These are phyloP conservation scores for Osmanthus fragrans DNA, from an alignment of 257 asterid genomes.

Conservation along the genomic window DNA sequence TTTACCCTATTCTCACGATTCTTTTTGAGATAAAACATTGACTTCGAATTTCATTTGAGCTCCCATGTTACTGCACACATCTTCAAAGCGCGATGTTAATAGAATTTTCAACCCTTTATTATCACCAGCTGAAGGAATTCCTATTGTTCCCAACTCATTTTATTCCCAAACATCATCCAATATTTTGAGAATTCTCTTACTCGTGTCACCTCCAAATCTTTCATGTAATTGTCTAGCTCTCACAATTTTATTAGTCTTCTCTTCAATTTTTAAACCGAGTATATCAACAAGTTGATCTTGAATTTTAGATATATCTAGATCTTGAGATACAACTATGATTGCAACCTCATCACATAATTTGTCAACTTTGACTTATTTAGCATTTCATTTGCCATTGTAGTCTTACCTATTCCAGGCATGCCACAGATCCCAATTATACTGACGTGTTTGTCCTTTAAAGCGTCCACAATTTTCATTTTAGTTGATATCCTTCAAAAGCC, in stretches of 20 bases:
- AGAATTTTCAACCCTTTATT: background rate
- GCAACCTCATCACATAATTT: conserved; percentile 17
- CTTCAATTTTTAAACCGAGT: too few species aligned
- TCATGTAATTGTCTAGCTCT: conserved; percentile 29
- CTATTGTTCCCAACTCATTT: background rate
- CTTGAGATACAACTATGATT: conserved; percentile 6
- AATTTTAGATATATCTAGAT: conserved; percentile 1
- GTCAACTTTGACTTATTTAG: background rate
- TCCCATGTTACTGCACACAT: background rate
- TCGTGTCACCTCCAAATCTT: conserved; percentile 11
- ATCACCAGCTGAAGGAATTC: background rate
- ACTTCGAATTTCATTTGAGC: background rate
- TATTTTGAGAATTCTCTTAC: background rate
- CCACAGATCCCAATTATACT: background rate
- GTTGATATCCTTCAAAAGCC: too few species aligned
- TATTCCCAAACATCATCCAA: background rate
- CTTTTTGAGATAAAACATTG: conserved; percentile 13
- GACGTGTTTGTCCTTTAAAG: background rate
- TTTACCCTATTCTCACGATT: conserved; percentile 17
- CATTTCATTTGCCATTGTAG: background rate
- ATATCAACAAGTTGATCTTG: too few species aligned
- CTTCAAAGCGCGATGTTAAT: background rate
- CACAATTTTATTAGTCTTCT: too few species aligned
- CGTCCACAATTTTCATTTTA: too few species aligned
- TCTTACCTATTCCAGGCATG: background rate